Conservation (phyloP, 306 rosid species). For the Rubus idaeus region DNA sequence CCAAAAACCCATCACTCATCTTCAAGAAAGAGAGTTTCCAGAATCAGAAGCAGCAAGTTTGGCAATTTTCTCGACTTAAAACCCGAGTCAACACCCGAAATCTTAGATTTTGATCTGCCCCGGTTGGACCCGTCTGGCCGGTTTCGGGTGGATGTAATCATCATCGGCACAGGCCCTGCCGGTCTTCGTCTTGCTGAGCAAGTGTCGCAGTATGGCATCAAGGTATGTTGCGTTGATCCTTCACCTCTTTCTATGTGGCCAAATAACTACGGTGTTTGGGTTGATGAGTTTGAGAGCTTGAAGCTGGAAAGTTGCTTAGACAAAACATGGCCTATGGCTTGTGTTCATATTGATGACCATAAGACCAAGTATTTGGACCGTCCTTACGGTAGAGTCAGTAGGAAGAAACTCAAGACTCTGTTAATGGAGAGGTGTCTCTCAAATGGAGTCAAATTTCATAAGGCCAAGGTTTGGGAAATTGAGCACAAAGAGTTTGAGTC, state of each 20-base stretch:
- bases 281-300: constrained; percentile 65
- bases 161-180: constrained; percentile 77
- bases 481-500: constrained; percentile 61
- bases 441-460: constrained; percentile 63
- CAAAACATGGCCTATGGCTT: constrained; percentile 72
- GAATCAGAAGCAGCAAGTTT: constrained; percentile 39
- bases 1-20: constrained; percentile 23
- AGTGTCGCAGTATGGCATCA: constrained; percentile 56
- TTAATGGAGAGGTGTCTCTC: constrained; percentile 52
- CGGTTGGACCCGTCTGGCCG: constrained; percentile 42
- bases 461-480: constrained; percentile 65
- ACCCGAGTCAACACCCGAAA: constrained; percentile 42
- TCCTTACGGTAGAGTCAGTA: constrained; percentile 58
- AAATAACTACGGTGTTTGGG: constrained; percentile 90
- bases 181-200: constrained; percentile 75
- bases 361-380: constrained; percentile 64
- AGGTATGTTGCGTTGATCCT: constrained; percentile 89
- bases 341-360: constrained; percentile 46
- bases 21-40: constrained; percentile 24
- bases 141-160: constrained; percentile 51
- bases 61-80: constrained; percentile 62
- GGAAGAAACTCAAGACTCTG: constrained; percentile 53
- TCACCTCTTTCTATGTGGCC: constrained; percentile 77
- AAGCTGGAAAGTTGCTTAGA: constrained; percentile 67
- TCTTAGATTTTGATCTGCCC: constrained; percentile 59